Conservation (phyloP, 2,329 filamentous ascomycete genomes). For the Anisogramma anomala region DNA sequence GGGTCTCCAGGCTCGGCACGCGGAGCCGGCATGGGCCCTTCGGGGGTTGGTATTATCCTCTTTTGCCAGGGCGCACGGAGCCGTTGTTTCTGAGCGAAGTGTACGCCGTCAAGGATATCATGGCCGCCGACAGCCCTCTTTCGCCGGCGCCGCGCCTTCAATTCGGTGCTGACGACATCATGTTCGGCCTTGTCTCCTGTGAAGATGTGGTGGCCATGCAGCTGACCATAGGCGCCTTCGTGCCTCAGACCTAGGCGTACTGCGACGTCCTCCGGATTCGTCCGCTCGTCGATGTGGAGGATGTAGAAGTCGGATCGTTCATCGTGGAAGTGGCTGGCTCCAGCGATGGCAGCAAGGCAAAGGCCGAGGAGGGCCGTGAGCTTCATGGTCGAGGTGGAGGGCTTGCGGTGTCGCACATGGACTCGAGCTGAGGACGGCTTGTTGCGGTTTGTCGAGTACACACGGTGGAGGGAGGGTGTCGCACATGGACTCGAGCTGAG, state of each 20-base stretch:
- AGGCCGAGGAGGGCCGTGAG: slow-evolving; percentile 33
- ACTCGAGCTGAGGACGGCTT: not conserved
- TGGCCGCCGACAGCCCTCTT: slow-evolving; percentile 43
- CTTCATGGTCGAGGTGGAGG: slow-evolving; percentile 31
- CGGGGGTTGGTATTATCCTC: slow-evolving; percentile 32
- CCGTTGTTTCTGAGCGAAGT: slow-evolving; percentile 65
- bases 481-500: too few relatives aligned
- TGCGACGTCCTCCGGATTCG: slow-evolving; percentile 59
- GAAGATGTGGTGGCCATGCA: slow-evolving; percentile 78
- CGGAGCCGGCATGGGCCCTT: slow-evolving; percentile 16
- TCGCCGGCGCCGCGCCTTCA: slow-evolving; percentile 45
- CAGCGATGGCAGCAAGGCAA: slow-evolving; percentile 40
- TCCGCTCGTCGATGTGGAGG: slow-evolving; percentile 64
- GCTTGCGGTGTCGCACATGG: not conserved
- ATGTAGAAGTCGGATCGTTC: slow-evolving; percentile 85
- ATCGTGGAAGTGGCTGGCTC: slow-evolving; percentile 47
- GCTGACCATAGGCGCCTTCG: slow-evolving; percentile 68
- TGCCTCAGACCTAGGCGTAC: slow-evolving; percentile 61
- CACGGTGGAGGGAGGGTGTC: not conserved
- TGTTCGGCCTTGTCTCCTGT: slow-evolving; percentile 52
- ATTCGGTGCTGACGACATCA: slow-evolving; percentile 45
- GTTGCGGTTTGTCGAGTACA: not conserved
- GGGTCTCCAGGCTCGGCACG: slow-evolving; percentile 15
- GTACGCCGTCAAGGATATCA: slow-evolving; percentile 60
- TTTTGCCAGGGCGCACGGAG: slow-evolving; percentile 42